Evolutionary conservation across 257 asterid genomes (phyloP).

Genomic region (Salvia rosmarinus): DNA sequence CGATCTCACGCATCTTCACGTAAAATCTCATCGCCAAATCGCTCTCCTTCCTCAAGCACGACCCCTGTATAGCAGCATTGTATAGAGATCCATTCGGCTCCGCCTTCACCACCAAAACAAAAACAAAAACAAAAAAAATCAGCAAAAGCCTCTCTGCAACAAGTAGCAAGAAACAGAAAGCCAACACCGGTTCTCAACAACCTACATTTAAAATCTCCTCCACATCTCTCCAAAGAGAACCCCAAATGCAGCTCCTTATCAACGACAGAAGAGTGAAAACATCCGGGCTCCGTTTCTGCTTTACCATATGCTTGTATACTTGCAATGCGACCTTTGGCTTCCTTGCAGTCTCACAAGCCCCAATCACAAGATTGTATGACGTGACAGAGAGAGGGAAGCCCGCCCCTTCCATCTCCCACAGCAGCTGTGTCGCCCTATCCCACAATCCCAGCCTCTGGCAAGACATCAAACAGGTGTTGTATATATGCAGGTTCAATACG

Average conservation of each 20-base stretch:
- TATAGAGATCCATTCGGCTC: slow-evolving; percentile 75
- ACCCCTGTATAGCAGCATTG: slow-evolving; percentile 92
- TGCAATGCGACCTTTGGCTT: slow-evolving; percentile 77
- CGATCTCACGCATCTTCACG: slow-evolving; percentile 63
- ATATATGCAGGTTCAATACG: slow-evolving; percentile 58
- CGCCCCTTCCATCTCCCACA: slow-evolving; percentile 81
- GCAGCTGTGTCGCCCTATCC: slow-evolving; percentile 73
- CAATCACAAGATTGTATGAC: slow-evolving; percentile 83
- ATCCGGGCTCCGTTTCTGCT: slow-evolving; percentile 58
- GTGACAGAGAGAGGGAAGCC: slow-evolving; percentile 56
- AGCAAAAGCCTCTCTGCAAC: neutral
- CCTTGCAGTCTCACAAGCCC: slow-evolving; percentile 87
- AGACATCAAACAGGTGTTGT: slow-evolving; percentile 71
- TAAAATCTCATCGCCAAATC: slow-evolving; percentile 70
- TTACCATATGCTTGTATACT: slow-evolving; percentile 73
- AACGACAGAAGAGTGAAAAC: slow-evolving; percentile 70
- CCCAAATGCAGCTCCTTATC: slow-evolving; percentile 82
- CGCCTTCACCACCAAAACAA: slow-evolving; percentile 46
- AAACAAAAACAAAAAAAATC: slow-evolving; percentile 21
- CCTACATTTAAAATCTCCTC: slow-evolving; percentile 73
- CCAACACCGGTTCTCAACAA: slow-evolving; percentile 4
- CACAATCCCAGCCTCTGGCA: slow-evolving; percentile 81
- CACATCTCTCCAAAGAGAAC: slow-evolving; percentile 75
- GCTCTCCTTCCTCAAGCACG: slow-evolving; percentile 64
- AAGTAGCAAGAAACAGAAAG: neutral